phyloP scores from a whole-genome alignment of 106 monocot species.

The Alisma plantagoaquatica region DNA sequence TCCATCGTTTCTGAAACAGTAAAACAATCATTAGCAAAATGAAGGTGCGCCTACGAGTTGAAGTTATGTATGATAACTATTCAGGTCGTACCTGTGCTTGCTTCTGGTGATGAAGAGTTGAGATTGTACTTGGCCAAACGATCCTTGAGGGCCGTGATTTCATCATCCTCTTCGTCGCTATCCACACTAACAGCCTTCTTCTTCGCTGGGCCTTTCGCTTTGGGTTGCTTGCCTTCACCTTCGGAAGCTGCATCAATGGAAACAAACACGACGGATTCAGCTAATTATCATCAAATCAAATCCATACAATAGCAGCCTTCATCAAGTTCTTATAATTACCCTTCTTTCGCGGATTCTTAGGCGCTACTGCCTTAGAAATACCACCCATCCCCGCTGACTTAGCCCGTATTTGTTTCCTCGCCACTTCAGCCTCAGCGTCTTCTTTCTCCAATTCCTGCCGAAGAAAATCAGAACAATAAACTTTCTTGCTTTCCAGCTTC shows the following conservation, averaged over 20 bases:
- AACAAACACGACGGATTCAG: not conserved
- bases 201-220: slow-evolving; percentile 35
- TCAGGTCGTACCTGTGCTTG: slow-evolving; percentile 9
- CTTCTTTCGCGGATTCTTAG: not conserved
- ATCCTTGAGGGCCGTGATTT: slow-evolving; percentile 35
- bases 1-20: slow-evolving; percentile 4
- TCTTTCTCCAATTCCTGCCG: slow-evolving; percentile 31
- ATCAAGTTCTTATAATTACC: not conserved
- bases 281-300: not conserved
- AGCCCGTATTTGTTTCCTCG: not conserved
- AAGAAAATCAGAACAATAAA: not conserved
- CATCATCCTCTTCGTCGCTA: slow-evolving; percentile 48
- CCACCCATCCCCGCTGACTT: not conserved
- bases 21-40: not conserved
- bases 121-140: slow-evolving; percentile 65
- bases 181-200: slow-evolving; percentile 10
- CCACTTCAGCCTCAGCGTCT: slow-evolving; percentile 10
- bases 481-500: no score
- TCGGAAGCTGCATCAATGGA: not conserved
- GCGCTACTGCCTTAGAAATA: not conserved
- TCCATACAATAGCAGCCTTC: not conserved
- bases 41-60: not conserved
- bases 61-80: not conserved
- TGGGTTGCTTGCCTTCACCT: slow-evolving; percentile 19
- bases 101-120: slow-evolving; percentile 40